phyloP scores from a whole-genome alignment of 208 protist genomes.

The Endotrypanum monterogeii region DNA sequence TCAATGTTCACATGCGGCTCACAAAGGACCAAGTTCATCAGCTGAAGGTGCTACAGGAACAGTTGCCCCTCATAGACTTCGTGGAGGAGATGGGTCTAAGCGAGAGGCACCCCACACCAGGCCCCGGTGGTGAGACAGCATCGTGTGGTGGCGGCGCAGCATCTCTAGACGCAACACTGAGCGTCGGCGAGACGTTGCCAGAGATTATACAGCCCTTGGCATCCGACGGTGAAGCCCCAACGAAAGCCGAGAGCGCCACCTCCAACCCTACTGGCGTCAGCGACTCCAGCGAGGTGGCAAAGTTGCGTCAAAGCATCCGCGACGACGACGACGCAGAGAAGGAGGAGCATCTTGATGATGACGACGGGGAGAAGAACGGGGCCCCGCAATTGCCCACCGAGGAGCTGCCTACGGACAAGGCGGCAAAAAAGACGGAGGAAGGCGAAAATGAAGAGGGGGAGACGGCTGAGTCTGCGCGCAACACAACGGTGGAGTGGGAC shows the following conservation, averaged over 20 bases:
- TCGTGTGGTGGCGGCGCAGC: background rate
- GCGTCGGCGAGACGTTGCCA: background rate
- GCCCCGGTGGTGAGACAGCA: conserved; percentile 14
- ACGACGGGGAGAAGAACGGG: conserved; percentile 1
- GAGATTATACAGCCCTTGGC: background rate
- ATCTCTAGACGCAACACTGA: conserved; percentile 2
- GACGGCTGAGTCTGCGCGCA: conserved; percentile 6
- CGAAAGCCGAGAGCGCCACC: background rate
- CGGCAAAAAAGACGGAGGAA: background rate
- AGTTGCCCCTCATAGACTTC: conserved; percentile 70
- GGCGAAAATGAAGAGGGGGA: conserved; percentile 12
- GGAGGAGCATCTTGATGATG: conserved; percentile 13
- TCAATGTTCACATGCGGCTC: conserved; percentile 62
- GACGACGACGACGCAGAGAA: conserved; percentile 13
- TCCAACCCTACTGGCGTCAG: background rate
- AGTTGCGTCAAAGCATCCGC: background rate
- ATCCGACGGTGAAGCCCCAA: background rate
- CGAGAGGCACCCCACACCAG: conserved; percentile 14
- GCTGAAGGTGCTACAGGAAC: conserved; percentile 69
- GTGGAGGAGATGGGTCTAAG: conserved; percentile 60
- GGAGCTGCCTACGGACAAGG: background rate
- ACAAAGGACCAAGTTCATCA: conserved; percentile 50
- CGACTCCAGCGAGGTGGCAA: background rate
- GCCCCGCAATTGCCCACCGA: background rate
- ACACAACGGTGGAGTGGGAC: conserved; percentile 10